A percentile compares a stretch with the other conserved stretches of the same genome.
phyloP scores from a whole-genome alignment of 148 eudicot genomes.

The Polygonum aviculare region DNA sequence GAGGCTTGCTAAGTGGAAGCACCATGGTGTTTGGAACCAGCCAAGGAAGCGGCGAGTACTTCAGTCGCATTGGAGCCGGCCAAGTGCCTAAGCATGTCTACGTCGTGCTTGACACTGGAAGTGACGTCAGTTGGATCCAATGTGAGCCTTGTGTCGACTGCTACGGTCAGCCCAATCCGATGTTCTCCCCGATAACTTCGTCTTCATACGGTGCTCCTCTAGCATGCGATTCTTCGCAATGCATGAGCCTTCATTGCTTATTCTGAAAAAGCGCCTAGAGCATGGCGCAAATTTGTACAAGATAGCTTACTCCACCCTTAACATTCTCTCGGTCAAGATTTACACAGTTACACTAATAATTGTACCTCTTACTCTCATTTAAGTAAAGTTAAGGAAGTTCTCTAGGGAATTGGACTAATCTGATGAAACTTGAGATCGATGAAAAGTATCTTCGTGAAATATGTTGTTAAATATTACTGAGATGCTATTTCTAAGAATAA shows the following conservation, averaged over 20 bases:
- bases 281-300: too few species aligned
- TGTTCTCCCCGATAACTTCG: conserved; percentile 46
- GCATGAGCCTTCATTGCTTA: conserved; percentile 5
- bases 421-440: too few species aligned
- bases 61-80: conserved; percentile 69
- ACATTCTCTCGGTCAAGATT: too few species aligned
- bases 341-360: too few species aligned
- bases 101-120: conserved; percentile 76
- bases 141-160: conserved; percentile 78
- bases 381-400: too few species aligned
- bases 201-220: conserved; percentile 32
- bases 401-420: too few species aligned
- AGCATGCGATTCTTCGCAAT: conserved; percentile 39
- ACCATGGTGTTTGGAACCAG: conserved; percentile 70
- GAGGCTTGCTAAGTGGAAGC: conserved; percentile 3
- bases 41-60: conserved; percentile 92
- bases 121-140: conserved; percentile 84
- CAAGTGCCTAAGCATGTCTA: conserved; percentile 48
- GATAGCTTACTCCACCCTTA: too few species aligned
- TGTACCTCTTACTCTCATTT: too few species aligned
- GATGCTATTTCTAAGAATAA: too few species aligned
- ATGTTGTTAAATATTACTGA: too few species aligned
- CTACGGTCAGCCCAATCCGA: conserved; percentile 61
- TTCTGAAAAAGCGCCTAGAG: too few species aligned
- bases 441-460: too few species aligned